Evolutionary conservation across 371 early-diverging fungal genomes (phyloP), one percentile per base, ranked within the genome.

Genomic region (Parasitella parasitica): DNA sequence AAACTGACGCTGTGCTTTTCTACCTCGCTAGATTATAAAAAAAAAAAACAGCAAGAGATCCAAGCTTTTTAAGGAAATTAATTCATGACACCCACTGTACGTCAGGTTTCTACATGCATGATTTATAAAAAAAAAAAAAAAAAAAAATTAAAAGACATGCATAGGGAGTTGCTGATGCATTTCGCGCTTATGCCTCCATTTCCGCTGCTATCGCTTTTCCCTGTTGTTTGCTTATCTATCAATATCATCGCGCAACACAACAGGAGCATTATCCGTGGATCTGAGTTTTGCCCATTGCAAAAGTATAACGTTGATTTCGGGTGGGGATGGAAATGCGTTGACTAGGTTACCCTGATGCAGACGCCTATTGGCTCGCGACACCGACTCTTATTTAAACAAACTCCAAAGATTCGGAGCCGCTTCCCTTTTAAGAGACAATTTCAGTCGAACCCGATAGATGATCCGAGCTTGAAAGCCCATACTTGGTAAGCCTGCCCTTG

Each of bases 391-490:
- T n/a, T n/a, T 46, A 22, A 9, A 46, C 46, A 46, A 46, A 20
- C n/a, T n/a, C n/a, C n/a, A n/a, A 46, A 24, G n/a, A 27, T 39
- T 26, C 62, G 62, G 62, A 62, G 36, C 6, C 34, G 13, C 55
- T 62, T 37, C 62, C 62, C 46, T 62, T 48, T 62, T 48, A 13
- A 49, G 62, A 26, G 26, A 27, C 26, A 13, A 28, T 48, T 55
- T 54, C 62, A 34, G n/a, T n/a, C n/a, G n/a, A n/a, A 55, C 36
- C 62, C 55, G 62, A 62, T 55, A 20, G 28, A 13, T 48, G 43
- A 36, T 48, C 62, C 62, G 62, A 62, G 62, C 55, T 39, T 15
- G 18, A 59, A 50, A 35, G 22, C 28, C 55, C 9, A 62, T 35
- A 62, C 35, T 55, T 48, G 55, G 62, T 22, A 57, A 57, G n/a